Conservation (phyloP, 805 yeast species). For the Metschnikowia proteae region DNA sequence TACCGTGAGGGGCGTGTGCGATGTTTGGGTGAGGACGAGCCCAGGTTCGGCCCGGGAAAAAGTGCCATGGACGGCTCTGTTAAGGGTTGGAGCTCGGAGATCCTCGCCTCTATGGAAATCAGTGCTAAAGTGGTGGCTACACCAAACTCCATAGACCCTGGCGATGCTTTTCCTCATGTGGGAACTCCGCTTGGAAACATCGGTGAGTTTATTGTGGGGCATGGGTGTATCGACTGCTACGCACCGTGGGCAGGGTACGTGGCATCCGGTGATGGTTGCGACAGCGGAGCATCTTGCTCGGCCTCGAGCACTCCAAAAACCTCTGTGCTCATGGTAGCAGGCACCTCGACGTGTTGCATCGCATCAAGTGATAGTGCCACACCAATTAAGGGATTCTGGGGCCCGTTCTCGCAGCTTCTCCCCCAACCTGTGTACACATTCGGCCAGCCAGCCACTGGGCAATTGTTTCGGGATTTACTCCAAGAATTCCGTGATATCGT, state of each 20-base stretch:
- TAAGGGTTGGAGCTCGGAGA: conserved; percentile 46
- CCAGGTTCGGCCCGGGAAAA: conserved; percentile 11
- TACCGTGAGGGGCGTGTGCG: conserved; percentile 15
- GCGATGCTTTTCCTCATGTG: conserved; percentile 5
- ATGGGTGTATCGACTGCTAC: conserved; percentile 60
- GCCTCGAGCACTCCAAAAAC: neutral
- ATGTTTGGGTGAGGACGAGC: conserved; percentile 11
- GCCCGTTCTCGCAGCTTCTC: conserved; percentile 47
- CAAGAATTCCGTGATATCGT: conserved; percentile 21
- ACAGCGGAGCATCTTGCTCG: neutral
- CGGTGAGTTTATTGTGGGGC: conserved; percentile 23
- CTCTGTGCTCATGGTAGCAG: conserved; percentile 50
- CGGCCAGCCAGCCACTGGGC: conserved; percentile 60
- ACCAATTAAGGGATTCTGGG: conserved; percentile 52
- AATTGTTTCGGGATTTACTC: conserved; percentile 46
- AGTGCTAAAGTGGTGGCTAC: conserved; percentile 7
- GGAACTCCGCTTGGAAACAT: conserved; percentile 22
- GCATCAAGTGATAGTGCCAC: conserved; percentile 22
- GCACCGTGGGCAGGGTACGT: conserved; percentile 37
- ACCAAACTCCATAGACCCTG: conserved; percentile 1
- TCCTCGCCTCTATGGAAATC: conserved; percentile 23
- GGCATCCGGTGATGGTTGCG: neutral
- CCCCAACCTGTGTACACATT: conserved; percentile 42
- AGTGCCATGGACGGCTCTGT: conserved; percentile 54
- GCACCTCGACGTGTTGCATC: conserved; percentile 58